phyloP scores from a whole-genome alignment of 805 yeast genomes.

The Danielia reshetovae region DNA sequence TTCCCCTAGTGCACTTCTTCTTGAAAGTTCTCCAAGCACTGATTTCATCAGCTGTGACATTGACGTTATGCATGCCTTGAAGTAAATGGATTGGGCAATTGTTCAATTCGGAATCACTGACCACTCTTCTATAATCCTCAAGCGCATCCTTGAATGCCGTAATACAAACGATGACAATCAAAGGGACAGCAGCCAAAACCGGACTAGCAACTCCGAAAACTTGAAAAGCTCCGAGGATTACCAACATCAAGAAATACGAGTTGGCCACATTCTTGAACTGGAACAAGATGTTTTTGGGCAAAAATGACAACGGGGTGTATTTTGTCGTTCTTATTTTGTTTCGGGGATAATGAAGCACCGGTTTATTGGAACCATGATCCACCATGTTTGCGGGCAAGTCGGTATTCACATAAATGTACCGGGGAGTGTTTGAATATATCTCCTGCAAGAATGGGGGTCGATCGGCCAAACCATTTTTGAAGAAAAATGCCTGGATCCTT shows the following conservation, averaged over 20 bases:
- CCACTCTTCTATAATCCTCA: conserved; percentile 75
- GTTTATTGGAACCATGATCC: conserved; percentile 54
- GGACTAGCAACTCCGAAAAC: conserved; percentile 83
- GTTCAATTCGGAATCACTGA: conserved; percentile 68
- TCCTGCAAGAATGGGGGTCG: conserved; percentile 35
- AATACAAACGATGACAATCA: conserved; percentile 69
- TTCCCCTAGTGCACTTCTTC: conserved; percentile 45
- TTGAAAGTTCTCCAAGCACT: conserved; percentile 68
- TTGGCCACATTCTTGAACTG: conserved; percentile 85
- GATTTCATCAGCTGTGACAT: conserved; percentile 51
- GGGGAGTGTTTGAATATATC: conserved; percentile 34
- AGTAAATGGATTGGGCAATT: conserved; percentile 59
- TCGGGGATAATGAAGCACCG: conserved; percentile 63
- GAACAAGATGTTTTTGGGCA: conserved; percentile 76
- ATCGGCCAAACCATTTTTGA: conserved; percentile 17
- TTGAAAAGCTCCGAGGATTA: conserved; percentile 72
- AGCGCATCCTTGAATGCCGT: conserved; percentile 79
- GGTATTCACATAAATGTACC: conserved; percentile 48
- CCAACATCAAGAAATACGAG: conserved; percentile 74
- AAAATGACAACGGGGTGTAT: conserved; percentile 83
- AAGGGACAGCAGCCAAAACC: conserved; percentile 69
- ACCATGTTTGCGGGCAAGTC: conserved; percentile 43
- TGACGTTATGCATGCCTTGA: conserved; percentile 51
- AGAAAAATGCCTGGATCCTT: conserved; percentile 14
- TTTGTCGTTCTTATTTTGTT: conserved; percentile 94